A percentile compares a stretch with the other conserved stretches of the same genome.
phyloP scores from a whole-genome alignment of 1,139 yeast genomes.

The Candida frijolesensis region DNA sequence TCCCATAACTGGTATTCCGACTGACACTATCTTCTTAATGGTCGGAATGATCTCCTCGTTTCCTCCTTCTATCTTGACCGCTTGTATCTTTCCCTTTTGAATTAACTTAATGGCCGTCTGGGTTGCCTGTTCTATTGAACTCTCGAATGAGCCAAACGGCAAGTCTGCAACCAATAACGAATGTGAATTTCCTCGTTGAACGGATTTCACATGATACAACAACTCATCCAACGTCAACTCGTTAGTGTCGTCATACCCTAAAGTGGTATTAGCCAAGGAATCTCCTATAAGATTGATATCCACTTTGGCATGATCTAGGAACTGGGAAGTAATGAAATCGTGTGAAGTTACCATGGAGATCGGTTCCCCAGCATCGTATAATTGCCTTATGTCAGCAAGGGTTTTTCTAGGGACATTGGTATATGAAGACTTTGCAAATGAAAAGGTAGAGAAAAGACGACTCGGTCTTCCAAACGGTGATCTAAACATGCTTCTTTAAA shows the following conservation, averaged over 20 bases:
- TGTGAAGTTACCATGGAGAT: constrained; percentile 84
- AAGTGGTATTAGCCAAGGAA: constrained; percentile 87
- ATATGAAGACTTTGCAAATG: constrained; percentile 15
- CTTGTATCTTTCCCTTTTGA: constrained; percentile 67
- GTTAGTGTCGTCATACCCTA: constrained; percentile 80
- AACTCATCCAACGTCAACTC: constrained; percentile 79
- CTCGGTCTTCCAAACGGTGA: background rate
- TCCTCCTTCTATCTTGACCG: constrained; percentile 89
- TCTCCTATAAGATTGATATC: constrained; percentile 87
- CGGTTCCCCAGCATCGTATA: constrained; percentile 49
- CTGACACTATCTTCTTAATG: constrained; percentile 51
- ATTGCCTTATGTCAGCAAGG: constrained; percentile 43
- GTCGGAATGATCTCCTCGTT: constrained; percentile 48
- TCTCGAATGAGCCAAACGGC: constrained; percentile 87
- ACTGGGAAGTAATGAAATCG: constrained; percentile 74
- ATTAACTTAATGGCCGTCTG: constrained; percentile 63
- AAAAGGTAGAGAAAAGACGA: constrained; percentile 9
- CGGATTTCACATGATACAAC: constrained; percentile 74
- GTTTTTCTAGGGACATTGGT: constrained; percentile 26
- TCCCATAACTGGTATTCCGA: constrained; percentile 90
- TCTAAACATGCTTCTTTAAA: background rate
- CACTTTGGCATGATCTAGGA: constrained; percentile 68
- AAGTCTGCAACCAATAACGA: constrained; percentile 83
- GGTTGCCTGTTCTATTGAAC: constrained; percentile 64
- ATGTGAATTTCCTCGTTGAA: constrained; percentile 64